Conservation (phyloP, 495 filamentous ascomycete species). For the Xylaria nigripes region DNA sequence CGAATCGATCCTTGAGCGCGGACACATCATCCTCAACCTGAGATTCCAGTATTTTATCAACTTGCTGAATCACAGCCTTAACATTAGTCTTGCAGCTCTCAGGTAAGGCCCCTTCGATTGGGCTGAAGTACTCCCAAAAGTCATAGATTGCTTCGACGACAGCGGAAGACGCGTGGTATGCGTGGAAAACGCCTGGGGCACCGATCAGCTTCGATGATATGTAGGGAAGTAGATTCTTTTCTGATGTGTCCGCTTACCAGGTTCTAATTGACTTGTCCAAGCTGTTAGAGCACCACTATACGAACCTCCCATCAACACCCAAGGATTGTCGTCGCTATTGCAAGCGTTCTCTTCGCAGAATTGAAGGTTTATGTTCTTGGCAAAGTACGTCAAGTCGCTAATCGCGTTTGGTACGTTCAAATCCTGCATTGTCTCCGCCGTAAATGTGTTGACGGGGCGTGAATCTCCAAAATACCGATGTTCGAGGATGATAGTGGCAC, state of each 20-base stretch:
- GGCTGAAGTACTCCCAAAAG: conserved; percentile 21
- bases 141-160: conserved; percentile 45
- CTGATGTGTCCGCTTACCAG: neutral
- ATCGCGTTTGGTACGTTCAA: conserved; percentile 44
- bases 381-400: conserved; percentile 44
- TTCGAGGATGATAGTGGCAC: conserved; percentile 45
- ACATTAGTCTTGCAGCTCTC: conserved; percentile 46
- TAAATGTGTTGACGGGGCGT: conserved; percentile 39
- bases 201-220: neutral
- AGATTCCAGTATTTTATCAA: conserved; percentile 32
- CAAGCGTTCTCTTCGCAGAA: conserved; percentile 38
- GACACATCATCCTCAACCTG: conserved; percentile 27
- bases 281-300: conserved; percentile 47
- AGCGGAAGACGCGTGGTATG: conserved; percentile 46
- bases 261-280: conserved; percentile 35
- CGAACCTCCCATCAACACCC: conserved; percentile 46
- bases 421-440: conserved; percentile 41
- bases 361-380: conserved; percentile 38
- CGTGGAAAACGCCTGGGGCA: conserved; percentile 40
- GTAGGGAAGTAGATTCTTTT: neutral
- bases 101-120: conserved; percentile 29
- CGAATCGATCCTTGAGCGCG: conserved; percentile 39
- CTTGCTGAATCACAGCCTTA: conserved; percentile 37
- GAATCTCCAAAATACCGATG: conserved; percentile 49
- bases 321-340: conserved; percentile 42